phyloP scores from a whole-genome alignment of 768 basidiomycete genomes.

The Boletus reticuloceps region DNA sequence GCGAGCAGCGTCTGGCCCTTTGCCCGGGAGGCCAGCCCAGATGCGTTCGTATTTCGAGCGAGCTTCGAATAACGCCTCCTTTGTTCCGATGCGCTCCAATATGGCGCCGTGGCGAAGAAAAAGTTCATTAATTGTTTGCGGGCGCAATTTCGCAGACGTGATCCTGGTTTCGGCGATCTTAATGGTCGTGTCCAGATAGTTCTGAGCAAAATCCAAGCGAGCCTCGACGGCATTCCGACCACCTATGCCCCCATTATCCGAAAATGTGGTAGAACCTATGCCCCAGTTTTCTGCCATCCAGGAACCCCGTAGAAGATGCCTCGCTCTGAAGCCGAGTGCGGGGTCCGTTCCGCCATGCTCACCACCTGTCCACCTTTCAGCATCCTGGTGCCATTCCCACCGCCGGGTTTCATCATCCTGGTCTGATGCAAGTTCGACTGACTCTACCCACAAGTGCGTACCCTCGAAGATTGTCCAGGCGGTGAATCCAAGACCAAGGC shows the following conservation, averaged over 20 bases:
- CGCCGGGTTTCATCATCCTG: slow-evolving; percentile 48
- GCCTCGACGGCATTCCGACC: slow-evolving; percentile 49
- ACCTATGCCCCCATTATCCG: slow-evolving; percentile 33
- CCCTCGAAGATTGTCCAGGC: slow-evolving; percentile 50
- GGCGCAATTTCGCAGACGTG: slow-evolving; percentile 40
- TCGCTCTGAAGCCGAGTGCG: slow-evolving; percentile 56
- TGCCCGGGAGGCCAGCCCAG: slow-evolving; percentile 45
- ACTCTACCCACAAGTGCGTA: slow-evolving; percentile 64
- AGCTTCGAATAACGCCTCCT: slow-evolving; percentile 50
- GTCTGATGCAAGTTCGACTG: slow-evolving; percentile 45
- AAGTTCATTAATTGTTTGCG: slow-evolving; percentile 54
- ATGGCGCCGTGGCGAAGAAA: slow-evolving; percentile 51
- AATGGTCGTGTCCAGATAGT: slow-evolving; percentile 51
- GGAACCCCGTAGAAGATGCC: slow-evolving; percentile 63
- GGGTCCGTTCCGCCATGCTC: slow-evolving; percentile 68
- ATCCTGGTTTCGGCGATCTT: slow-evolving; percentile 41
- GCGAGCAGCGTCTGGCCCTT: slow-evolving; percentile 47
- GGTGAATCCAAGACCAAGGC: slow-evolving; percentile 43
- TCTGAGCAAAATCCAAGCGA: slow-evolving; percentile 51
- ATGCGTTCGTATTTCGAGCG: slow-evolving; percentile 55
- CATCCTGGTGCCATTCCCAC: slow-evolving; percentile 70
- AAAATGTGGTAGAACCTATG: slow-evolving; percentile 40
- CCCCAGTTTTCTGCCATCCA: slow-evolving; percentile 76
- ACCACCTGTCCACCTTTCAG: slow-evolving; percentile 61
- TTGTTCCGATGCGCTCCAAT: slow-evolving; percentile 60